These are phyloP conservation scores for Flaveria robusta DNA, from an alignment of 129 eudicot genomes.

Conservation along the genomic window DNA sequence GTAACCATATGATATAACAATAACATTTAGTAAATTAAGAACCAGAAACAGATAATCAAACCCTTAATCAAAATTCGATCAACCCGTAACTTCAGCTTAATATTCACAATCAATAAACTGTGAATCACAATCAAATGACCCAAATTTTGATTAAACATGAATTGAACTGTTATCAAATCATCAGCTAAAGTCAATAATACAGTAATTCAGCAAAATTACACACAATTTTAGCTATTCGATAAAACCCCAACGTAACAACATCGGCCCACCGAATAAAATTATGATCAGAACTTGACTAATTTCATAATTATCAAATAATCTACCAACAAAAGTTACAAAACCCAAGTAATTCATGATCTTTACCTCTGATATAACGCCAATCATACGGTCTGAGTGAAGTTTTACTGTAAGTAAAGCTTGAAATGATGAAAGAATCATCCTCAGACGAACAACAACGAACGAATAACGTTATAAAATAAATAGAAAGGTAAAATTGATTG, in stretches of 20 bases:
- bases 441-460: conserved; percentile 22
- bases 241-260: background rate
- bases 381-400: conserved; percentile 73
- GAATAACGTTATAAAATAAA: conserved; percentile 3
- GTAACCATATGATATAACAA: background rate
- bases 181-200: background rate
- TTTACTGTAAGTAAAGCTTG: conserved; percentile 66
- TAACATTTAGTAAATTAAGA: background rate
- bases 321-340: background rate
- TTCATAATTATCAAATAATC: conserved; percentile 2
- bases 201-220: no score
- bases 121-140: background rate
- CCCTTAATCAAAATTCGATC: background rate
- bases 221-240: background rate
- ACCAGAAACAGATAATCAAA: conserved; percentile 1
- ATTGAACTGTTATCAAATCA: background rate
- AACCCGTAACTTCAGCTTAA: conserved; percentile 15
- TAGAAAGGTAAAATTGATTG: conserved; percentile 36
- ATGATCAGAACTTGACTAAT: background rate
- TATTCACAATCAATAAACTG: background rate
- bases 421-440: conserved; percentile 55
- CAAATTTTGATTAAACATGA: background rate
- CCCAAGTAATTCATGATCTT: background rate
- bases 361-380: conserved; percentile 94
- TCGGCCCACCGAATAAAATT: no score